These are phyloP conservation scores for Amanita inopinata DNA, from an alignment of 768 basidiomycete species.

Conservation along the genomic window DNA sequence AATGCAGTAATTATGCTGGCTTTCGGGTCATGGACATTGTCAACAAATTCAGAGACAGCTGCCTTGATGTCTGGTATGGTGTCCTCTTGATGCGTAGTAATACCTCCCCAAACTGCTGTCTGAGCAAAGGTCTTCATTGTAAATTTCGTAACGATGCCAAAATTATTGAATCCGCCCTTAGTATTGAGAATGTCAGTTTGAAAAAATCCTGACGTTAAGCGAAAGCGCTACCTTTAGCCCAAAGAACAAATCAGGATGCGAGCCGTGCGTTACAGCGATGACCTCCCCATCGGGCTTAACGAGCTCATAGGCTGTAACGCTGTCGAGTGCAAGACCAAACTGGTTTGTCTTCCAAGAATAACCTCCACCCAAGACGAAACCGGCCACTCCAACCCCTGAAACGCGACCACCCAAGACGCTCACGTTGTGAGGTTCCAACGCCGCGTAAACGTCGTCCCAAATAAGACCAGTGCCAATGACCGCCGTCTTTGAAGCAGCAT, in stretches of 20 bases:
- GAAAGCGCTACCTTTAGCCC: conserved; percentile 14
- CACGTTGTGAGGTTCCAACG: conserved; percentile 36
- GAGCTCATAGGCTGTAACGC: conserved; percentile 30
- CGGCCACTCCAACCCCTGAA: conserved; percentile 48
- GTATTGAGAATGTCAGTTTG: neutral
- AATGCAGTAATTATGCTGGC: conserved; percentile 5
- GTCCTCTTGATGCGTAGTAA: neutral
- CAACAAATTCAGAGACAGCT: neutral
- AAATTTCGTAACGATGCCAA: conserved; percentile 41
- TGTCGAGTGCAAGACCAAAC: conserved; percentile 36
- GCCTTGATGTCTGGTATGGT: neutral
- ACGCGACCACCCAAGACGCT: conserved; percentile 54
- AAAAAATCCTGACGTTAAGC: neutral
- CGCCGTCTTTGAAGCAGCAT: conserved; percentile 28
- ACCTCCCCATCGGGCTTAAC: conserved; percentile 35
- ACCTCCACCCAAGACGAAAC: conserved; percentile 52
- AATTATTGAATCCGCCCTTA: conserved; percentile 25
- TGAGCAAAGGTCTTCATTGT: conserved; percentile 36
- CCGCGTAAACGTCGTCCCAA: conserved; percentile 57
- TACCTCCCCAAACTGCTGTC: conserved; percentile 15
- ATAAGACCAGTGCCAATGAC: conserved; percentile 37
- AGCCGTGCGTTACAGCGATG: conserved; percentile 10
- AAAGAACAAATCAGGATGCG: conserved; percentile 19
- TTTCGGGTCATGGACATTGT: neutral
- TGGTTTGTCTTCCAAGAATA: conserved; percentile 44